These are phyloP conservation scores for Solanum sitiens DNA, from an alignment of 257 asterid genomes.

Conservation along the genomic window DNA sequence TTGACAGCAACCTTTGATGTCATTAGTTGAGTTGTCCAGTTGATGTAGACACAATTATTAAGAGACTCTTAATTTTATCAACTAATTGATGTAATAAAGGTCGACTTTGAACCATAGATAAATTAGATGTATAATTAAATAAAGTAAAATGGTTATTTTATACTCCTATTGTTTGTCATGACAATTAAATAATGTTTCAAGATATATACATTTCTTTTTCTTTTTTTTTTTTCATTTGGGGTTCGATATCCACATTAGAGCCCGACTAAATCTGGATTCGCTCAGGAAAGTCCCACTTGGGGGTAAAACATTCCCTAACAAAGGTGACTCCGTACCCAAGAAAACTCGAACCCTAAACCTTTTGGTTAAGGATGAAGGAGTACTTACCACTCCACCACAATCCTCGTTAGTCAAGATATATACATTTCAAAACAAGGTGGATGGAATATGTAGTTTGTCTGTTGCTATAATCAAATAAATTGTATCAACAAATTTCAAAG, in stretches of 20 bases:
- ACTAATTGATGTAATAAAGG: not conserved
- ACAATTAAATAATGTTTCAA: not conserved
- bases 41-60: not conserved
- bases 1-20: not conserved
- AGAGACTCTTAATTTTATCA: not conserved
- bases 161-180: not conserved
- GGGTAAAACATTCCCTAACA: too few relatives aligned
- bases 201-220: too few relatives aligned
- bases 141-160: not conserved
- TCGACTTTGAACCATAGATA: not conserved
- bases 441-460: not conserved
- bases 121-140: not conserved
- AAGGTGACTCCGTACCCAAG: too few relatives aligned
- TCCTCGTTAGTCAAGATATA: too few relatives aligned
- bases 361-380: too few relatives aligned
- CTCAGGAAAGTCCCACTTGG: fast-evolving
- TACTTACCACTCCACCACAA: too few relatives aligned
- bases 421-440: not conserved
- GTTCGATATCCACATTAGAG: too few relatives aligned
- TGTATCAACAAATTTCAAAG: not conserved
- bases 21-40: not conserved
- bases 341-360: too few relatives aligned
- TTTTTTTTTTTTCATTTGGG: too few relatives aligned
- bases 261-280: too few relatives aligned
- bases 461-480: not conserved